Evolutionary conservation across 2,329 filamentous ascomycete genomes (phyloP).

Genomic region (Ceratocystis huliohia): DNA sequence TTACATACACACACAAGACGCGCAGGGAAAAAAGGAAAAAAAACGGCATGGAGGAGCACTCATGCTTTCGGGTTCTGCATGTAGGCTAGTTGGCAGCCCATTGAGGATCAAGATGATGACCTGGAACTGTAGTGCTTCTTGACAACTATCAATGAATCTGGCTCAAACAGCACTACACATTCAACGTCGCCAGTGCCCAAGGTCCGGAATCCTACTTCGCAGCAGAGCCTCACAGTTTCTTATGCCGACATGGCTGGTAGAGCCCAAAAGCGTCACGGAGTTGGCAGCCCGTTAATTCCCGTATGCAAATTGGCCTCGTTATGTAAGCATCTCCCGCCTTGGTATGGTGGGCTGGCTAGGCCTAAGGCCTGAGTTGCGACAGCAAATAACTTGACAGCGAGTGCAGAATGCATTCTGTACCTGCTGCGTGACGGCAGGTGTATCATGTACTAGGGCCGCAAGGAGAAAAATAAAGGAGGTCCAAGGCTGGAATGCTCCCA

Average conservation of each 20-base stretch:
- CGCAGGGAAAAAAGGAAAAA: background rate
- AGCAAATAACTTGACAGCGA: background rate
- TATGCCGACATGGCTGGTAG: too few relatives aligned
- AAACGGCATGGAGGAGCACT: background rate
- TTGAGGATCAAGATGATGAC: constrained; percentile 7
- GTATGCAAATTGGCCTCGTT: background rate
- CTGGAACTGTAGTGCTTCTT: constrained; percentile 2
- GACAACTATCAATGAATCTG: background rate
- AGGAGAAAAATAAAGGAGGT: background rate
- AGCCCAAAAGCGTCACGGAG: background rate
- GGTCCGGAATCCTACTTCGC: background rate
- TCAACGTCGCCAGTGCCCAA: background rate
- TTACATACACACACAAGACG: background rate
- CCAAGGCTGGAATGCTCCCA: too few relatives aligned
- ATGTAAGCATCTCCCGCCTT: background rate
- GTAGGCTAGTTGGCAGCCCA: constrained; percentile 4
- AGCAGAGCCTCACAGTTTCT: background rate
- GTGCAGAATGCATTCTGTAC: background rate
- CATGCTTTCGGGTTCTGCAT: constrained; percentile 1
- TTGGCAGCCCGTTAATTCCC: background rate
- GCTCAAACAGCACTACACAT: background rate
- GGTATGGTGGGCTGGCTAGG: background rate
- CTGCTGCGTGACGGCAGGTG: background rate
- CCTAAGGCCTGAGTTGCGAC: background rate
- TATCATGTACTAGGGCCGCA: background rate